A percentile compares a stretch with the other conserved stretches of the same genome.
These are phyloP conservation scores for Tolypocladium album DNA, from an alignment of 2,329 filamentous ascomycete species.

Conservation along the genomic window DNA sequence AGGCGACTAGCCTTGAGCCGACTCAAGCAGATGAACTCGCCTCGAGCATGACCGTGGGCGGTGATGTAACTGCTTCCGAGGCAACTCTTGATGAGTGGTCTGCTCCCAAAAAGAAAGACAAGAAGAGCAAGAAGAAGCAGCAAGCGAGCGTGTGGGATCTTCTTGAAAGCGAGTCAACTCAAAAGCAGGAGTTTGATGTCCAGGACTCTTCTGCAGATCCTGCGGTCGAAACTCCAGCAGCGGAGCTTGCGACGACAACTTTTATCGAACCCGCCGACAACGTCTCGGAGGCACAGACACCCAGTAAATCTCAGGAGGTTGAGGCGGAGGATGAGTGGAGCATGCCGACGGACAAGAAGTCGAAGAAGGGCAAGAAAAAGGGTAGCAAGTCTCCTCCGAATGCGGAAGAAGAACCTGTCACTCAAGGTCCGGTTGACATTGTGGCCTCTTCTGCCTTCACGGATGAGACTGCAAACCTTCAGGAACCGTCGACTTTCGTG, in stretches of 20 bases:
- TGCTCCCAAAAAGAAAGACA: constrained; percentile 16
- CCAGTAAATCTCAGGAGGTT: neutral
- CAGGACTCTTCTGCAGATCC: neutral
- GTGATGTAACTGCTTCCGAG: constrained; percentile 4
- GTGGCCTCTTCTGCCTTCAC: neutral
- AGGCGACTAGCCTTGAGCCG: constrained; percentile 8
- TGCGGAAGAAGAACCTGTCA: neutral
- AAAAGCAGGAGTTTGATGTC: neutral
- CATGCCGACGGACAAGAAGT: constrained; percentile 11
- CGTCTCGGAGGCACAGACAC: neutral
- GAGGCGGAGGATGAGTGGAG: constrained; percentile 8
- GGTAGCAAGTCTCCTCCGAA: constrained; percentile 12
- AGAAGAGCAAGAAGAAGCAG: constrained; percentile 23
- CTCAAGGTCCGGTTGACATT: neutral
- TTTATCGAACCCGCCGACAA: neutral
- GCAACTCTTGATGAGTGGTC: neutral
- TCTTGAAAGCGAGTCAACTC: constrained; percentile 5
- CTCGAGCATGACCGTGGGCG: neutral
- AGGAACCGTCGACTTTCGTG: neutral
- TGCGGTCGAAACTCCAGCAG: neutral
- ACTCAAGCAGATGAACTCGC: constrained; percentile 12
- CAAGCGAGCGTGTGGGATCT: neutral
- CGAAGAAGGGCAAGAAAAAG: constrained; percentile 20
- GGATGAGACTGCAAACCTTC: constrained; percentile 1
- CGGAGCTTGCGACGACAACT: neutral